Evolutionary conservation across 1,284 basidiomycete species (phyloP).

Genomic region (Schizophyllum commune): DNA sequence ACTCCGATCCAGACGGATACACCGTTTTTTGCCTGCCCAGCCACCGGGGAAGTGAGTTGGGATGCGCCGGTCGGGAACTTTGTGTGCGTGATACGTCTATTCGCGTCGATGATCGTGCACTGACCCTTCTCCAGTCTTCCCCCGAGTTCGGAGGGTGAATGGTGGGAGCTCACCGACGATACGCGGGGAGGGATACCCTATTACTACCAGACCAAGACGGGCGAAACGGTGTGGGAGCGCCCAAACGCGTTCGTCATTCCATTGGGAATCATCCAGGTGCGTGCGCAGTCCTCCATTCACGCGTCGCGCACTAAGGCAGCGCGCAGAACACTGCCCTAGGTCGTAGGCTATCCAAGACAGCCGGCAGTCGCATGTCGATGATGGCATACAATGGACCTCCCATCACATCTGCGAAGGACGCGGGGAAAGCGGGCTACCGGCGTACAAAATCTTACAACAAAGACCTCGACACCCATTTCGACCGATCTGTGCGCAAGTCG

Average conservation of each 20-base stretch:
- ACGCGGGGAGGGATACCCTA: conserved; percentile 75
- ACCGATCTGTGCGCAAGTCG: conserved; percentile 1
- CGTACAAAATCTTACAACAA: background rate
- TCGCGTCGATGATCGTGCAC: conserved; percentile 8
- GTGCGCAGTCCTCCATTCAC: conserved; percentile 12
- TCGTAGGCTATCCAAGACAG: conserved; percentile 50
- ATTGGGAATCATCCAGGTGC: conserved; percentile 76
- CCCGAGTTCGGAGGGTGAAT: conserved; percentile 79
- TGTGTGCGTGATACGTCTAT: conserved; percentile 45
- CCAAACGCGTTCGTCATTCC: conserved; percentile 87
- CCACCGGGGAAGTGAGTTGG: conserved; percentile 89
- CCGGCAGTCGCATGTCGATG: conserved; percentile 30
- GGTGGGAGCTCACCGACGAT: conserved; percentile 90
- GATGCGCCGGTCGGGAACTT: conserved; percentile 86
- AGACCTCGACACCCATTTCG: background rate
- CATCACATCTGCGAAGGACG: background rate
- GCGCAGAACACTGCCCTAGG: conserved; percentile 68
- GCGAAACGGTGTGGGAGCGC: conserved; percentile 84
- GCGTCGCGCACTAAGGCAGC: conserved; percentile 2
- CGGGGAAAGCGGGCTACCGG: background rate
- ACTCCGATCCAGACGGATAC: conserved; percentile 51
- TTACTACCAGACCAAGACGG: conserved; percentile 87
- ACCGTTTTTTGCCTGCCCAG: conserved; percentile 88
- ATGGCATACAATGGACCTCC: conserved; percentile 2
- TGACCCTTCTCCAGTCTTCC: conserved; percentile 51